Evolutionary conservation across 106 monocot species (phyloP).

Genomic region (Apostasia shenzhenica): DNA sequence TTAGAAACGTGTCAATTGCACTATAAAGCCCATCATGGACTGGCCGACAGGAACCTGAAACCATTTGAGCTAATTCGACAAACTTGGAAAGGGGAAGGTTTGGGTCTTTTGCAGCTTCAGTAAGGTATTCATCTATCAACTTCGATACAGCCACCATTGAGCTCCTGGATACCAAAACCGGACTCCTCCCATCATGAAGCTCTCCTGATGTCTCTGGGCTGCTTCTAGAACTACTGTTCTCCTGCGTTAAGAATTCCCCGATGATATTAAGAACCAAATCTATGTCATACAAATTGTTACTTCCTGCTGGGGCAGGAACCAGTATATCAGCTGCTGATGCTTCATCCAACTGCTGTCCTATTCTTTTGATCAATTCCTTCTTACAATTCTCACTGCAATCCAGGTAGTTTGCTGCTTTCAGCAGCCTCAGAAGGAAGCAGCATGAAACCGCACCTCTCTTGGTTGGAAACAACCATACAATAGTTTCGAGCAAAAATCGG

Average conservation of each 20-base stretch:
- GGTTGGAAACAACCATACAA: slow-evolving; percentile 4
- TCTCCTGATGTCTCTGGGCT: slow-evolving; percentile 8
- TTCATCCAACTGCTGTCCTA: slow-evolving; percentile 12
- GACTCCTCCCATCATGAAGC: slow-evolving; percentile 8
- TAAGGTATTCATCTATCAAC: slow-evolving; percentile 7
- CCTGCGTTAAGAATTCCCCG: slow-evolving; percentile 14
- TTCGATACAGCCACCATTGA: slow-evolving; percentile 6
- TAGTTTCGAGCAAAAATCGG: not conserved
- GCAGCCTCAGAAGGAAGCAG: slow-evolving; percentile 11
- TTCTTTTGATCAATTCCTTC: slow-evolving; percentile 10
- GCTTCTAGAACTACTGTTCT: slow-evolving; percentile 2
- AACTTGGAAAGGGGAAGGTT: slow-evolving; percentile 7
- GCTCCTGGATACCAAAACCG: slow-evolving; percentile 8
- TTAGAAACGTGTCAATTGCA: slow-evolving; percentile 12
- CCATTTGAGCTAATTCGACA: slow-evolving; percentile 8
- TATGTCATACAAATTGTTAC: not conserved
- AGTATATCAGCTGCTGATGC: slow-evolving; percentile 14
- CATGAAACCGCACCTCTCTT: slow-evolving; percentile 8
- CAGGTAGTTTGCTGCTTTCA: slow-evolving; percentile 6
- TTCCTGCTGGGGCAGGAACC: slow-evolving; percentile 6
- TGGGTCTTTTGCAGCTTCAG: slow-evolving; percentile 9
- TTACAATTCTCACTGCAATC: slow-evolving; percentile 7
- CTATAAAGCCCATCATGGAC: slow-evolving; percentile 17
- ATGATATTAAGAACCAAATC: slow-evolving; percentile 5
- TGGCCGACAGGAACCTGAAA: slow-evolving; percentile 11